Evolutionary conservation across 1,284 basidiomycete species (phyloP), one percentile per base, ranked within the genome.

Genomic region (Leccinum fallax): DNA sequence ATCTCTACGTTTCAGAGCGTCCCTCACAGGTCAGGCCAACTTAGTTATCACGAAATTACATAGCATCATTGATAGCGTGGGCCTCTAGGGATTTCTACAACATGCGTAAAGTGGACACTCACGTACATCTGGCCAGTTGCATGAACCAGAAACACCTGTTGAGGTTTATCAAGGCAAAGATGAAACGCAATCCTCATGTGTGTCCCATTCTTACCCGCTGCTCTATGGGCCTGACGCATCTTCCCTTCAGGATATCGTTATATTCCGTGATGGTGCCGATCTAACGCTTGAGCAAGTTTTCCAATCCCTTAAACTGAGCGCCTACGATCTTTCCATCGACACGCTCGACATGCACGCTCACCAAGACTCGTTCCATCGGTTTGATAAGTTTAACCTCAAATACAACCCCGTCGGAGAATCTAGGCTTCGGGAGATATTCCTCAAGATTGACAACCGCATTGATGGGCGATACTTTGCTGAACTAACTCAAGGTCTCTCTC

Each of bases 121-220:
- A 99, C 77, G 94, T 99, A 21, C 97, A 99, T 73, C 95, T 99
- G 77, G 97, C 95, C 10, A 97, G 96, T 59, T 92, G 93, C 75
- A 98, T 99, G 97, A 99, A 99, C 76, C 97, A 99, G 76, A 99
- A 99, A 78, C 97, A 99, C 79, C 80, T 99, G n/a, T 81, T 99
- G 26, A 95, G 97, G 5, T 99, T 99, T 79, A 99, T 99, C 83
- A 99, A 99, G 77, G 89, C 90, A 52, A 98, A 99, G 78, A 94
- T 95, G 90, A 95, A 94, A 77, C 86, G 86, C 28, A 86, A 81
- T 69, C 87, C 93, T 2, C 71, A 94, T 55, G 92, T 91, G 63
- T 40, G 82, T 57, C 38, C 53, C 19, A 11, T 43, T 53, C 32
- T 46, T 26, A 43, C n/a, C 21, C 36, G 6, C 34, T 55, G 10